Evolutionary conservation across 257 asterid genomes (phyloP), one percentile per base, ranked within the genome.

Genomic region (Striga asiatica): DNA sequence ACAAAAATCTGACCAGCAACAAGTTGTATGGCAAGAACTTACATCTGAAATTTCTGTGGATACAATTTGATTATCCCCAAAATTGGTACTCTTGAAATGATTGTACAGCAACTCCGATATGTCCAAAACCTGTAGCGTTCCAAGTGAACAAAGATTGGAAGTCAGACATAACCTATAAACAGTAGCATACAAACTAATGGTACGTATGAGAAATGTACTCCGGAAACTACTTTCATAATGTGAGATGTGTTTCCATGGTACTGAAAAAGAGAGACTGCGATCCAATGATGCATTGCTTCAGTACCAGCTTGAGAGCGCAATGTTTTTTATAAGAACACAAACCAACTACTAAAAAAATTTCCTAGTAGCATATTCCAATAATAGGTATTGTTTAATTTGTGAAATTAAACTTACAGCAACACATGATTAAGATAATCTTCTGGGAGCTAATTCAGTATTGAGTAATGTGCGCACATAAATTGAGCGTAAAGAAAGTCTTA

Each of bases 71-170:
- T 71, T 32, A 56, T 78, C 94, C 60, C 72, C 73, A 16, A 84
- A 91, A 67, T 54, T 60, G 66, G 71, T 70, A 39, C 37, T 72
- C 61, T 38, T 58, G 27, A 75, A 74, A 70, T 77, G 77, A 55
- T 53, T 18, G 67, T 67, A 66, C 66, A 88, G 70, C 83, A 68
- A 58, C 65, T 72, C 84, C 41, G 97, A 78, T 64, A 92, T 62
- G 68, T 92, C 91, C 73, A 61, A 31, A 24, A 84, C 94, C 98
- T 91, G 68, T 22, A 54, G 21, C 70, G 41, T 25, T 29, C 34
- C 48, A 55, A 69, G 24, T 9, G 47, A 9, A 14, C 41, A 48
- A 21, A 56, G 62, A 39, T 8, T 4, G 14, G 31, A 17, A 54
- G 58, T 14, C 45, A 20, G 57, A 18, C 45, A 64, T 7, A 22